Evolutionary conservation across 371 early-diverging fungal genomes (phyloP).

Genomic region (Rhizopus arrhizus): DNA sequence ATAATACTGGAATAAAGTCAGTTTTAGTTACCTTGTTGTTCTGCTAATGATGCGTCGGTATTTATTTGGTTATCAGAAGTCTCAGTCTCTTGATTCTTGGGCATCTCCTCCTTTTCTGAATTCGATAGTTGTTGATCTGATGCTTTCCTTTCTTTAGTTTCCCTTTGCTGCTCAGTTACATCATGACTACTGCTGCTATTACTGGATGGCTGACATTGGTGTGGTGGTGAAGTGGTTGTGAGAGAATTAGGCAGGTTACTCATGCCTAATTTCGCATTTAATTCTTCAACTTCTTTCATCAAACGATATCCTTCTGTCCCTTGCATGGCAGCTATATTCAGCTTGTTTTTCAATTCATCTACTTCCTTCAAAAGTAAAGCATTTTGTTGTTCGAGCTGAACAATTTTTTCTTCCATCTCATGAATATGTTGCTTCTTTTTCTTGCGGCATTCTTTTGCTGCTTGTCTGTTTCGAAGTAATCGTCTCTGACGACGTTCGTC

Average conservation of each 20-base stretch:
- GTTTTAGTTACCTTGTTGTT: too few relatives aligned
- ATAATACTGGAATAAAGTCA: too few relatives aligned
- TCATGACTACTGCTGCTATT: neutral
- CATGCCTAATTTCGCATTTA: slow-evolving; percentile 70
- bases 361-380: slow-evolving; percentile 60
- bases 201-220: neutral
- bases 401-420: slow-evolving; percentile 71
- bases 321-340: slow-evolving; percentile 64
- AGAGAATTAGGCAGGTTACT: slow-evolving; percentile 9
- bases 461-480: slow-evolving; percentile 73
- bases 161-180: too few relatives aligned
- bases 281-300: slow-evolving; percentile 68
- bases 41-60: too few relatives aligned
- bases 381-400: slow-evolving; percentile 69
- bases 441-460: slow-evolving; percentile 83
- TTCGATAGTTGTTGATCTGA: too few relatives aligned
- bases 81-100: too few relatives aligned
- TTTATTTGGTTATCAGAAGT: too few relatives aligned
- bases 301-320: slow-evolving; percentile 59
- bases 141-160: too few relatives aligned
- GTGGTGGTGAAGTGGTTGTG: neutral
- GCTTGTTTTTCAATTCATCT: slow-evolving; percentile 66
- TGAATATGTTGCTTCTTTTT: slow-evolving; percentile 80
- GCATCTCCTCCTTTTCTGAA: too few relatives aligned
- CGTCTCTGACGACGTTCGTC: slow-evolving; percentile 80